Base-by-base conservation (phyloP, 192 early-diverging fungal genomes). In the Coemansia sp. region DNA sequence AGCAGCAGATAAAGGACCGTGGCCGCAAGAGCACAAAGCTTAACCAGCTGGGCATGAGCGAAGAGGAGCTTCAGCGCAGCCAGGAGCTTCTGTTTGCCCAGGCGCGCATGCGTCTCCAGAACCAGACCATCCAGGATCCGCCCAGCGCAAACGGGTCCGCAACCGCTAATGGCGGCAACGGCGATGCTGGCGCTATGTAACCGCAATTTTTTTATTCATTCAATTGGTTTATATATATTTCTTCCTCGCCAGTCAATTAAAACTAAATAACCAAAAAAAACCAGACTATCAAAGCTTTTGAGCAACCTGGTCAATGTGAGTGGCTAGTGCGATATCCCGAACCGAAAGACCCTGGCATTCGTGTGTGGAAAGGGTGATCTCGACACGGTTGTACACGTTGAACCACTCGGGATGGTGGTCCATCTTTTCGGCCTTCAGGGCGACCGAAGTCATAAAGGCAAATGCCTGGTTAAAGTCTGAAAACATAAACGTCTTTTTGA, bases 341-440 rank as follows among this genome's bases (percentile, higher is more conserved):
- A 65, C 61, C 32, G 90, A 92, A 3, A 97, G 72, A 25, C 95
- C 95, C 58, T 89, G 84, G 76, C 89, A 91, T 70, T 95, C 94
- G 71, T 96, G 95, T 6, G 96, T 97, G 2, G 96, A 85, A 61
- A 95, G 80, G 6, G 93, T 94, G 66, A 99, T 82, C 30, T 94
- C 88, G 16, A 96, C 93, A 31, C 87, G 76, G 84, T 96, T 94
- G 80, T 99, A 99, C 29, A 99, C 95, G 72, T 93, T 93, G 72
- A 92, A 92, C 92, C 92, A 93, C 75, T 97, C 96, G 22, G 96
- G 96, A 66, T 99, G 96, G 76, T 99, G 96, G 66, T 96, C 92
- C 73, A 87, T 85, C 75, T 93, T 94, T 51, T 99, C 97, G 34
- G 94, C 94, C 34, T 82, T 82, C 36, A 96, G 82, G 33, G 94